Evolutionary conservation across 179 eudicot species (phyloP).

Genomic region (Spinacia oleracea): DNA sequence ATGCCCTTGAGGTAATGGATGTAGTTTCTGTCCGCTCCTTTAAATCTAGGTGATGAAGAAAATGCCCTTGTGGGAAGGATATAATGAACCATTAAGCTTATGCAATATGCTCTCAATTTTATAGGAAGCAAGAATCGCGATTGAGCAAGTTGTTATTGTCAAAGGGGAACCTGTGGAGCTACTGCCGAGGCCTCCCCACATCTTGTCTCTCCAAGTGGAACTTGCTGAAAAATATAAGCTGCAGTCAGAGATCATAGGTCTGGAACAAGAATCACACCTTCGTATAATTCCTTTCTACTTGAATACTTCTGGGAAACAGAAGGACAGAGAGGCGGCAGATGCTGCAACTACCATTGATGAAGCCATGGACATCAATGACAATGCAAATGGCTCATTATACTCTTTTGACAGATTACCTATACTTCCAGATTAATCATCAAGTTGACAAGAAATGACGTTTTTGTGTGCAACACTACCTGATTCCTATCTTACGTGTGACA

Average conservation of each 20-base stretch:
- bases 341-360: conserved; percentile 40
- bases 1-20: conserved; percentile 82
- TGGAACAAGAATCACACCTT: conserved; percentile 51
- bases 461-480: conserved; percentile 5
- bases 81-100: not conserved
- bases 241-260: conserved; percentile 54
- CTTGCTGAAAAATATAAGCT: conserved; percentile 65
- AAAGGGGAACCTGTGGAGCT: conserved; percentile 80
- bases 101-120: conserved; percentile 2
- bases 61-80: not conserved
- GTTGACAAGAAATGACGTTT: conserved; percentile 13
- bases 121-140: conserved; percentile 88
- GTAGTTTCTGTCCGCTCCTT: not conserved
- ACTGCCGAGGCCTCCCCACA: conserved; percentile 65
- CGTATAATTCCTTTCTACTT: conserved; percentile 54
- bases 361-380: conserved; percentile 34
- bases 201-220: conserved; percentile 63
- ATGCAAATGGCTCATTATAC: conserved; percentile 52
- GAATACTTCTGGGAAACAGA: conserved; percentile 24
- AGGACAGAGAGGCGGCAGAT: conserved; percentile 32
- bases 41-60: not conserved
- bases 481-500: conserved; percentile 1
- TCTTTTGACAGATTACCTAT: conserved; percentile 62
- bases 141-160: conserved; percentile 76
- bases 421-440: conserved; percentile 58